A percentile compares a stretch with the other conserved stretches of the same genome.
phyloP scores from a whole-genome alignment of 441 rosid genomes.

The Populus hybrid region DNA sequence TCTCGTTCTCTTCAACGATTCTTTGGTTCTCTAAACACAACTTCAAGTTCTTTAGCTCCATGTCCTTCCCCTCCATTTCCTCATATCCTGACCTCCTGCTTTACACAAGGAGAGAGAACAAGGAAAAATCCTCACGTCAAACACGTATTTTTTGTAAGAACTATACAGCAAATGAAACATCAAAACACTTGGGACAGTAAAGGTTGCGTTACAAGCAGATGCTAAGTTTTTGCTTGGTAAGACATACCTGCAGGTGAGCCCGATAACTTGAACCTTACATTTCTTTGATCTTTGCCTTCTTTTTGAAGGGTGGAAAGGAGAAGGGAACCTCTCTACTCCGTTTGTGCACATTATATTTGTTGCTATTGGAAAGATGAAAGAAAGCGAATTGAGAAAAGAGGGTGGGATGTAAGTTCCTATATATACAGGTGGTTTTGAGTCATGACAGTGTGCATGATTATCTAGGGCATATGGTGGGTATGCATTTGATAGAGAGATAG shows the following conservation, averaged over 20 bases:
- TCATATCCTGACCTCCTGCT: conserved; percentile 26
- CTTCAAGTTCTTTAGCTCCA: conserved; percentile 57
- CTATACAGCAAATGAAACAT: not conserved
- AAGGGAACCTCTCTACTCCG: conserved; percentile 30
- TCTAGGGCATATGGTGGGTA: conserved; percentile 11
- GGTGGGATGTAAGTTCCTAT: conserved; percentile 13
- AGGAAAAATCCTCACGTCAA: not conserved
- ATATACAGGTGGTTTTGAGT: conserved; percentile 21
- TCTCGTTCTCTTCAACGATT: conserved; percentile 70
- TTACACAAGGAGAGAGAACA: not conserved
- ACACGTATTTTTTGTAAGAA: not conserved
- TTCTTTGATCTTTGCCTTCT: conserved; percentile 35
- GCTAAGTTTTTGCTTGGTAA: not conserved
- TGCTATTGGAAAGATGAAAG: not conserved
- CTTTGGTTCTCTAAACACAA: conserved; percentile 66
- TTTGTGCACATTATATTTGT: conserved; percentile 33
- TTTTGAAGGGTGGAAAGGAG: conserved; percentile 26
- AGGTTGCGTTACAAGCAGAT: not conserved
- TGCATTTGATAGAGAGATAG: conserved; percentile 7
- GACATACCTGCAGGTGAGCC: conserved; percentile 41
- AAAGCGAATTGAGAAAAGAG: conserved; percentile 14
- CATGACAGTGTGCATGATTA: not conserved
- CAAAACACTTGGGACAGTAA: not conserved
- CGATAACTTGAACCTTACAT: conserved; percentile 40
- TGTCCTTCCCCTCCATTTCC: conserved; percentile 24